Evolutionary conservation across 2,329 filamentous ascomycete species (phyloP), one percentile per base, ranked within the genome.

Genomic region (Apiospora sp.): DNA sequence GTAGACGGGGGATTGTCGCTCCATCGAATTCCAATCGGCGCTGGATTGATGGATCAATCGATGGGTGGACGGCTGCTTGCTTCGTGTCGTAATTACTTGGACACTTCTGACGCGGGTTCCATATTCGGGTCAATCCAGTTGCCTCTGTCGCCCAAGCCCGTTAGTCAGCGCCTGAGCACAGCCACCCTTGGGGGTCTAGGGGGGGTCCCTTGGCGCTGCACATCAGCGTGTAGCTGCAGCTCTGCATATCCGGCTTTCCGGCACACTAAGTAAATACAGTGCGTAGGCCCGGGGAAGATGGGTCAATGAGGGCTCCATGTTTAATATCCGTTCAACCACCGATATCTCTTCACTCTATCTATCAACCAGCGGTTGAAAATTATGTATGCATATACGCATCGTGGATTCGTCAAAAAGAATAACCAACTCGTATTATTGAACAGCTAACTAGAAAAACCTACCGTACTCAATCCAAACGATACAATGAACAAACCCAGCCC

Each of bases 81-180:
- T 30, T 30, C 27, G 16, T 48, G 46, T 49, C 46, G 43, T 44
- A 44, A 44, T 44, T 44, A 44, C 43, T 44, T 19, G 54, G 27
- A 10, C 51, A 61, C 54, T 61, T 61, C 54, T 61, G 30, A 61
- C 51, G 51, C 24, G 30, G 13, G 24, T 14, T 58, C 51, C 51
- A 58, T 34, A 34, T 58, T 22, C 6, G 14, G 27, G 27, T 19
- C 14, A 58, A 30, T 58, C 16, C 27, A 64, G 34, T 6, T 41
- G 58, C 27, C 27, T 30, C 27, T 30, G 27, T 30, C 27, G 27
- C 30, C 30, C 34, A 64, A 64, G 30, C 14, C 22, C 19, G 58
- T 64, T 64, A 64, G 58, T n/a, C 34, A 64, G n/a, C 58, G 58
- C 30, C 34, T n/a, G 22, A 41, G 58, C 58, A 64, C 58, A 64